A percentile compares a stretch with the other conserved stretches of the same genome.
Evolutionary conservation across 2,329 filamentous ascomycete genomes (phyloP).

Genomic region (Alternaria arbusti): DNA sequence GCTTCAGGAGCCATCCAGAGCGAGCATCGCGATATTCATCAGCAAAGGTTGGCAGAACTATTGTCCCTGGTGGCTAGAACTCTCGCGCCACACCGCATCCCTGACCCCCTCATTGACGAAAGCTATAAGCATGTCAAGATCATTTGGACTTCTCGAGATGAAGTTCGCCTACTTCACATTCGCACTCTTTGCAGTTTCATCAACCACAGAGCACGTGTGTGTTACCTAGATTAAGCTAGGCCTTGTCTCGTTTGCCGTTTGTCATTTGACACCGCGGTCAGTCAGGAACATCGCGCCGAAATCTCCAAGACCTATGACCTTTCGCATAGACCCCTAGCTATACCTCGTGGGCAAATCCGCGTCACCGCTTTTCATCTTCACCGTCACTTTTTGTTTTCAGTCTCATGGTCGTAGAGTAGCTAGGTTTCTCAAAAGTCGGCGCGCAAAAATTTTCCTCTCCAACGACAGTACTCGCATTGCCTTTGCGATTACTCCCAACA

Average conservation of each 20-base stretch:
- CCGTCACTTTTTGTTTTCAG: constrained; percentile 2
- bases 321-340: neutral
- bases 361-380: constrained; percentile 10
- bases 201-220: constrained; percentile 18
- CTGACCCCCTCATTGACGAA: constrained; percentile 6
- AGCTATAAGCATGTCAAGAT: constrained; percentile 3
- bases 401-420: neutral
- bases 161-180: constrained; percentile 12
- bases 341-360: neutral
- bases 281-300: constrained; percentile 10
- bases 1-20: neutral
- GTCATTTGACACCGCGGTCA: constrained; percentile 6
- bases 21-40: neutral
- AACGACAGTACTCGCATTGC: constrained; percentile 20
- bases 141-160: constrained; percentile 10
- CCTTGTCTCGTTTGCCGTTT: constrained; percentile 6
- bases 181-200: constrained; percentile 9
- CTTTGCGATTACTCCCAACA: constrained; percentile 1
- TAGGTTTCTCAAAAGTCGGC: neutral
- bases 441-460: constrained; percentile 4
- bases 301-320: neutral
- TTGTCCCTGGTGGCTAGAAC: constrained; percentile 14
- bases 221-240: constrained; percentile 20
- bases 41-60: constrained; percentile 10
- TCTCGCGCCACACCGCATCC: constrained; percentile 11